phyloP scores from a whole-genome alignment of 1,139 yeast genomes.

The Suhomyces terraborum region DNA sequence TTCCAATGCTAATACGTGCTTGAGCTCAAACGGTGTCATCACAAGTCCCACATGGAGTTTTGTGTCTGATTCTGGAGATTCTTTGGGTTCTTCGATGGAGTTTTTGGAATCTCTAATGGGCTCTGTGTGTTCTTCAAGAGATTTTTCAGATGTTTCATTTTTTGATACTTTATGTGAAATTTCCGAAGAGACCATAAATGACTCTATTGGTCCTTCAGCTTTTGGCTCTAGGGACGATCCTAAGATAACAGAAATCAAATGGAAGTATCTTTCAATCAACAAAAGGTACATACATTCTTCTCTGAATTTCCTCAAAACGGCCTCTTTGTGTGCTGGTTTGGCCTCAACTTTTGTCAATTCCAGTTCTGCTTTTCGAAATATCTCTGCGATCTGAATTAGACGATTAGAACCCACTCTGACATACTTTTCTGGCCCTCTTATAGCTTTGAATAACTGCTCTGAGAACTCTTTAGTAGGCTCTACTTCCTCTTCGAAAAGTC shows the following conservation, averaged over 20 bases:
- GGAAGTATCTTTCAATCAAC: slow-evolving; percentile 24
- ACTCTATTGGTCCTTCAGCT: slow-evolving; percentile 5
- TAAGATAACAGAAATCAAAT: neutral
- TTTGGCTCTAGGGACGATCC: neutral
- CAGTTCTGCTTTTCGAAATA: neutral
- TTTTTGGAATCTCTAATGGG: no score
- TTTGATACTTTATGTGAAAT: no score
- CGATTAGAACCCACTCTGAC: neutral
- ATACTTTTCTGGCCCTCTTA: neutral
- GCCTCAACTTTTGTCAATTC: slow-evolving; percentile 7
- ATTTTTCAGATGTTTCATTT: no score
- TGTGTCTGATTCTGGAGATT: neutral
- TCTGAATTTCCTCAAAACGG: slow-evolving; percentile 22
- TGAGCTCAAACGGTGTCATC: slow-evolving; percentile 25
- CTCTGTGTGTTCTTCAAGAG: no score
- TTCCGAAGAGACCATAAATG: slow-evolving; percentile 8
- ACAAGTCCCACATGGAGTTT: slow-evolving; percentile 20
- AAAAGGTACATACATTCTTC: slow-evolving; percentile 28
- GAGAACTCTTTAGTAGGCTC: neutral
- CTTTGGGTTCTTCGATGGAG: neutral
- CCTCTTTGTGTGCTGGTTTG: slow-evolving; percentile 24
- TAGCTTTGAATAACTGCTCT: neutral
- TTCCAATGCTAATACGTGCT: slow-evolving; percentile 14
- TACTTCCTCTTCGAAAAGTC: neutral
- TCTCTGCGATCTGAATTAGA: neutral